Base-by-base conservation (phyloP, 768 basidiomycete species). In the Mycena vulgaris region DNA sequence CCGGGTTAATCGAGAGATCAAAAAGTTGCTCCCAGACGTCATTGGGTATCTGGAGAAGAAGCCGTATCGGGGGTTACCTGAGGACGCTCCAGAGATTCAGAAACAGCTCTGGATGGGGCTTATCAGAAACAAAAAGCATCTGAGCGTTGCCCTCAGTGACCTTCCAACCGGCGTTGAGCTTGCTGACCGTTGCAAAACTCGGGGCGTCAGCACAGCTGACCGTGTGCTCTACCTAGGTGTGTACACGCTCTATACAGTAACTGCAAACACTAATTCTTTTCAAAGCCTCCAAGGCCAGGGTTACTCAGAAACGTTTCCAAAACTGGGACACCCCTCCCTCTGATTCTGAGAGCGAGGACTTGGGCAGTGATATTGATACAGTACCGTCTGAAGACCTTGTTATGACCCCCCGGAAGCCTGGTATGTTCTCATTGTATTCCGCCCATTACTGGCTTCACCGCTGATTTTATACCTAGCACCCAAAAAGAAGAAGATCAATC, bases 331-430 rank as follows among this genome's bases (percentile, higher is more conserved):
- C 19, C 7, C 23, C 45, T 13, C 21, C n/a, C 11, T n/a, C 45
- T n/a, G 45, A 48, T 3, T 35, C 45, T 7, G 56, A 66, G 3
- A 66, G 55, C 33, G 47, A 51, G 4, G 64, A 66, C 37, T 16
- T 66, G 5, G 64, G 64, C 4, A 58, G 33, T 16, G 64, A 66
- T 13, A 51, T 66, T 21, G 64, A 66, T 5, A 48, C 56, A 6
- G 25, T 49, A 2, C 23, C 31, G 7, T 66, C 64, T 1, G 64
- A 58, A 21, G 64, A 66, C 17, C 28, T 58, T 14, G 8, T 37
- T 4, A 28, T 23, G 40, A 40, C 63, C 6, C 42, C 55, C 2
- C 52, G 28, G 16, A 48, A 37, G 23, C 56, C 33, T 16, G 64
- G 53, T 57, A 23, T 16, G 53, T 49, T 0, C 58, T 23, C 23